These are phyloP conservation scores for Naematelia encephala DNA, from an alignment of 768 basidiomycete species.

Conservation along the genomic window DNA sequence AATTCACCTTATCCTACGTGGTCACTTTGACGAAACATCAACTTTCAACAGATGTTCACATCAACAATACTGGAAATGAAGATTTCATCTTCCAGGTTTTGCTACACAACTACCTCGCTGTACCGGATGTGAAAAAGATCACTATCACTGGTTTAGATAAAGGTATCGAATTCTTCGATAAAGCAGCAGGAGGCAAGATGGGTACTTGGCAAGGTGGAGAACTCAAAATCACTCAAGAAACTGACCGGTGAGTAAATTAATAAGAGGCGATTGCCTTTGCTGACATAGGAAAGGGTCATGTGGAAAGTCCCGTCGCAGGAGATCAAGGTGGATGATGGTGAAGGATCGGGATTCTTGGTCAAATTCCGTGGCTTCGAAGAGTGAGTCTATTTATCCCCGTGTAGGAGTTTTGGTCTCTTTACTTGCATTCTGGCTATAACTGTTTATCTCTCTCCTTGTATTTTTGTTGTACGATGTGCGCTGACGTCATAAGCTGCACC, in stretches of 20 bases:
- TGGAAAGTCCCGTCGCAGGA: constrained; percentile 40
- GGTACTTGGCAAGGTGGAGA: constrained; percentile 58
- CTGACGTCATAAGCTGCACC: constrained; percentile 53
- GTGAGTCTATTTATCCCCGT: constrained; percentile 21
- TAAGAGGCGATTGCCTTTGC: too few relatives aligned
- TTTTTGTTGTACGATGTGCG: too few relatives aligned
- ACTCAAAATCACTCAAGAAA: constrained; percentile 34
- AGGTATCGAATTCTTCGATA: constrained; percentile 70
- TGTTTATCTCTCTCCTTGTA: too few relatives aligned
- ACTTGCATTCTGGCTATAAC: too few relatives aligned
- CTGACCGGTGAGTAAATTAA: constrained; percentile 46
- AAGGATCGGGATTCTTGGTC: constrained; percentile 34
- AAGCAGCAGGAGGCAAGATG: constrained; percentile 53
- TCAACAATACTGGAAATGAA: constrained; percentile 62
- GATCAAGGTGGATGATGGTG: constrained; percentile 42
- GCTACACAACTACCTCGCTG: constrained; percentile 81
- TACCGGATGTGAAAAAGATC: constrained; percentile 57
- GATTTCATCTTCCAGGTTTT: constrained; percentile 83
- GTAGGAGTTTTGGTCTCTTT: not conserved
- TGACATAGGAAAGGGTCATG: too few relatives aligned
- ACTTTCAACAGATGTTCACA: constrained; percentile 73
- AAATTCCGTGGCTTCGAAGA: constrained; percentile 45
- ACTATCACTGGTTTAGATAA: constrained; percentile 66
- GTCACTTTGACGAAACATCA: constrained; percentile 72
- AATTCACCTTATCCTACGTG: constrained; percentile 73